Percentiles rank a stretch among this genome's conserved stretches.
phyloP scores from a whole-genome alignment of 495 filamentous ascomycete species.

The Xylaria castorea region DNA sequence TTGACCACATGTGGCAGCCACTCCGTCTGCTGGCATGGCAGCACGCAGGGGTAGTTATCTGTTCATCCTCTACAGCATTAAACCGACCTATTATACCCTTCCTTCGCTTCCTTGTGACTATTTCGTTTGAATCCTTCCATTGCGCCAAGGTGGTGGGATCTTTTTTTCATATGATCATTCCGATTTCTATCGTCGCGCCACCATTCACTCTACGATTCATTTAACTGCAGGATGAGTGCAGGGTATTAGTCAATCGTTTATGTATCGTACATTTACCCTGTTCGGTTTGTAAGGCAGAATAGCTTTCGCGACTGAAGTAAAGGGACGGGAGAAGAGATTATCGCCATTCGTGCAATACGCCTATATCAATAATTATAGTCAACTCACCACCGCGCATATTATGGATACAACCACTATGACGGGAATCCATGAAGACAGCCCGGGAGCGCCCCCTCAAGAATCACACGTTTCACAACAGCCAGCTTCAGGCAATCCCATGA shows the following conservation, averaged over 20 bases:
- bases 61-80: neutral
- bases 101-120: slow-evolving; percentile 1
- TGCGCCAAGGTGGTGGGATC: neutral
- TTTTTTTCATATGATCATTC: neutral
- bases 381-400: too few relatives aligned
- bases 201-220: neutral
- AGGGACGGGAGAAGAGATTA: neutral
- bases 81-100: neutral
- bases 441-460: neutral
- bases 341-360: neutral
- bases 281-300: neutral
- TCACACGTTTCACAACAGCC: neutral
- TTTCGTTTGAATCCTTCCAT: neutral
- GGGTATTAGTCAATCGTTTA: neutral
- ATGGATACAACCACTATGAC: slow-evolving; percentile 2
- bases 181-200: neutral
- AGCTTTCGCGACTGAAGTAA: neutral
- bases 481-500: neutral
- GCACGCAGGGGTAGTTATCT: slow-evolving; percentile 10
- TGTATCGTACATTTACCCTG: neutral
- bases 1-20: slow-evolving; percentile 11
- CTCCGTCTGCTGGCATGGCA: slow-evolving; percentile 6
- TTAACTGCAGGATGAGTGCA: neutral
- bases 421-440: neutral
- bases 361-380: neutral